Percentiles rank a stretch among this genome's conserved stretches.
Conservation (phyloP, 495 filamentous ascomycete genomes). For the Cladorrhinum samala region DNA sequence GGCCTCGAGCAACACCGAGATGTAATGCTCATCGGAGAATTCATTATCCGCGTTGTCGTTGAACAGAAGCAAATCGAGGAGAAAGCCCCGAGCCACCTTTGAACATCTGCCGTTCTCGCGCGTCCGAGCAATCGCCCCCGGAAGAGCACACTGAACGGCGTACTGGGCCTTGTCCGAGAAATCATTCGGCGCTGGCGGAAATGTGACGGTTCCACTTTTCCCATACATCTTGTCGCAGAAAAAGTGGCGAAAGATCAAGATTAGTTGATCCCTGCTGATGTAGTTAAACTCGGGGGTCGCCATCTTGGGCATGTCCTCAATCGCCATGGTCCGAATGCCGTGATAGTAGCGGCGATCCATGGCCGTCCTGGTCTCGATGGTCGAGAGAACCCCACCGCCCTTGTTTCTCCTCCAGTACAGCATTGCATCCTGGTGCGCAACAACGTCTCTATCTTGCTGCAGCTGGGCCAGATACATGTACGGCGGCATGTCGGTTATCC, state of each 20-base stretch:
- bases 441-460: slow-evolving; percentile 94
- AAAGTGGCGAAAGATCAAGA: slow-evolving; percentile 75
- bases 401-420: slow-evolving; percentile 34
- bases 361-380: slow-evolving; percentile 77
- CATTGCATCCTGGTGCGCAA: slow-evolving; percentile 79
- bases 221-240: slow-evolving; percentile 62
- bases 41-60: slow-evolving; percentile 89
- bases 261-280: slow-evolving; percentile 78
- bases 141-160: slow-evolving; percentile 73
- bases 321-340: slow-evolving; percentile 79
- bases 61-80: slow-evolving; percentile 81
- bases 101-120: slow-evolving; percentile 76
- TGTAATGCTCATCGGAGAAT: slow-evolving; percentile 81
- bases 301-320: slow-evolving; percentile 64
- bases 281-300: slow-evolving; percentile 57
- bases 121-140: slow-evolving; percentile 69
- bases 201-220: slow-evolving; percentile 41
- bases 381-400: slow-evolving; percentile 71
- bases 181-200: slow-evolving; percentile 78
- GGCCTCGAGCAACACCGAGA: slow-evolving; percentile 72
- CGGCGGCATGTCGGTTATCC: slow-evolving; percentile 65
- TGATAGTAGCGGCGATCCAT: slow-evolving; percentile 92
- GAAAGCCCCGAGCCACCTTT: slow-evolving; percentile 63
- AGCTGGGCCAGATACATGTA: slow-evolving; percentile 98
- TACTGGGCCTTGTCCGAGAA: slow-evolving; percentile 81